Conservation (phyloP, 805 yeast genomes). For the Candida insectorum region DNA sequence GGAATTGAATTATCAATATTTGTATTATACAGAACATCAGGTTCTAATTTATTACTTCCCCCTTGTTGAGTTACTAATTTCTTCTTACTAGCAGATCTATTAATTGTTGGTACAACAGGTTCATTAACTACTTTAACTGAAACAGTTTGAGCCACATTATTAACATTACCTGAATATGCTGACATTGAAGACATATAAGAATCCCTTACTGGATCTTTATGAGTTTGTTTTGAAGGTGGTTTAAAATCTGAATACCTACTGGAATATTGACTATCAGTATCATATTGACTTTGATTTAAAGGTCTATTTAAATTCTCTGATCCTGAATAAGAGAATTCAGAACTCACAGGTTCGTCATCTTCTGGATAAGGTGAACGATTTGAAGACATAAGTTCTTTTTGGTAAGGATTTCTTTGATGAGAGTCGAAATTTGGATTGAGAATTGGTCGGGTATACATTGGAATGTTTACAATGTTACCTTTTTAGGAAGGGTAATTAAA, state of each 20-base stretch:
- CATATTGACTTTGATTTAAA: slow-evolving; percentile 1
- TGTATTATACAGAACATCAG: slow-evolving; percentile 31
- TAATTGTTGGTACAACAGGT: slow-evolving; percentile 12
- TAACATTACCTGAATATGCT: slow-evolving; percentile 18
- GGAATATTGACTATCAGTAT: slow-evolving; percentile 2
- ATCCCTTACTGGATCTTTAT: slow-evolving; percentile 10
- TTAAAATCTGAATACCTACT: slow-evolving; percentile 2
- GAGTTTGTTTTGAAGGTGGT: slow-evolving; percentile 1
- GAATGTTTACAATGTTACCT: too few species aligned
- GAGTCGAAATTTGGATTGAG: too few species aligned
- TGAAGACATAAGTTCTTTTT: too few species aligned
- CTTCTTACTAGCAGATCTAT: slow-evolving; percentile 11
- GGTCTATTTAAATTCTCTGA: slow-evolving; percentile 5
- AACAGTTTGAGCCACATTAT: slow-evolving; percentile 20
- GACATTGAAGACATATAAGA: slow-evolving; percentile 19
- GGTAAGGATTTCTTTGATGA: too few species aligned
- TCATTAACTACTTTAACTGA: slow-evolving; percentile 18
- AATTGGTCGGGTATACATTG: too few species aligned
- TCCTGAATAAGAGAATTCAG: slow-evolving; percentile 12
- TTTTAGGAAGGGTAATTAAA: too few species aligned
- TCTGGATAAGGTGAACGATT: background rate
- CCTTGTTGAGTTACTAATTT: slow-evolving; percentile 6
- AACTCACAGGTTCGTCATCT: background rate
- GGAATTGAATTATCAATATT: slow-evolving; percentile 35
- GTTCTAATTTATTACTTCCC: slow-evolving; percentile 13